Percentiles rank a stretch among this genome's conserved stretches.
Conservation (phyloP, 169 alveolate genomes). For the Amoebophrya sp. region DNA sequence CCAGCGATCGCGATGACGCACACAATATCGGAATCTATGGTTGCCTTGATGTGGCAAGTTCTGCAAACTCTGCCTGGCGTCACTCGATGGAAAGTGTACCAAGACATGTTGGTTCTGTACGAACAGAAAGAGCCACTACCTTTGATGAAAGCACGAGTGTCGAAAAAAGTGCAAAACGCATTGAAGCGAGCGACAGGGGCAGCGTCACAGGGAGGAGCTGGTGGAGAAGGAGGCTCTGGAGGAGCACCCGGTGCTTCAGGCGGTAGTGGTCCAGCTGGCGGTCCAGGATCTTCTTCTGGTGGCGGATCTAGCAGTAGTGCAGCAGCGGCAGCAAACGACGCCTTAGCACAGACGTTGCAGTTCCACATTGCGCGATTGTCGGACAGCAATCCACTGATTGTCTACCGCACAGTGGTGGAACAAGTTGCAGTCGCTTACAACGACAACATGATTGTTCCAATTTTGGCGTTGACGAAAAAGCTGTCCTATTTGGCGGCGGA, state of each 20-base stretch:
- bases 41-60: background rate
- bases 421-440: background rate
- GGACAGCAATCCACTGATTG: background rate
- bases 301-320: too few relatives aligned
- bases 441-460: background rate
- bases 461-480: background rate
- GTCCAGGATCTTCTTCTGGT: too few relatives aligned
- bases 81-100: background rate
- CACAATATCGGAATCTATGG: background rate
- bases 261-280: too few relatives aligned
- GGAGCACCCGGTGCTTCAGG: too few relatives aligned
- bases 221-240: background rate
- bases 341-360: background rate
- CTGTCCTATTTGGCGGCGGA: background rate
- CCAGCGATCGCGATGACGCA: background rate
- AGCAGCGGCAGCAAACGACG: background rate
- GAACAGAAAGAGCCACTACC: background rate
- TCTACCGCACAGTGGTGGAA: background rate
- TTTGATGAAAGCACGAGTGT: background rate
- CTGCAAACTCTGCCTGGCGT: background rate
- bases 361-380: background rate
- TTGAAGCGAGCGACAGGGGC: background rate
- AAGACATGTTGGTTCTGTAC: background rate
- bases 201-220: background rate
- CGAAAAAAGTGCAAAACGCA: background rate